Conservation (phyloP, 1,284 basidiomycete genomes). For the Malassezia pachydermatis region DNA sequence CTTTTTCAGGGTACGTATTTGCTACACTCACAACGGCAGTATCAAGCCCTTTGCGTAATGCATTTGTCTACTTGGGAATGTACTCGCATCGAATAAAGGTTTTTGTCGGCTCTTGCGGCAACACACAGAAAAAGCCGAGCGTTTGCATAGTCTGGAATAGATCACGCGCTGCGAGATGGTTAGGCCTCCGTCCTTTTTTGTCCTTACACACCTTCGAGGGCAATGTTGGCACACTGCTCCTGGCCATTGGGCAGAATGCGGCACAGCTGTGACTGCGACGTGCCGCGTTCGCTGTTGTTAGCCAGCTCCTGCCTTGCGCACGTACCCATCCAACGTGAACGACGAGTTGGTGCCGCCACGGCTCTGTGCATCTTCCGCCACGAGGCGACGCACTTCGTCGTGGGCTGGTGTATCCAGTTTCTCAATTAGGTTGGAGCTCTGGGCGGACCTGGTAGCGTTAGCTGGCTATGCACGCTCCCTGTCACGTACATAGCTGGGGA, state of each 20-base stretch:
- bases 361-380: conserved; percentile 11
- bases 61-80: conserved; percentile 13
- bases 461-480: no score
- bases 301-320: not conserved
- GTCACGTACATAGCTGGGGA: conserved; percentile 9
- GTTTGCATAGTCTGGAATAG: conserved; percentile 18
- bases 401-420: conserved; percentile 14
- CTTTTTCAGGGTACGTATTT: not conserved
- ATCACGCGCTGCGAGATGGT: conserved; percentile 7
- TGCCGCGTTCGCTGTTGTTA: conserved; percentile 10
- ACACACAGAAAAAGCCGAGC: conserved; percentile 18
- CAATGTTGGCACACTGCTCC: conserved; percentile 13
- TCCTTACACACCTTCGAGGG: conserved; percentile 3
- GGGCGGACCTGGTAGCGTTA: conserved; percentile 14
- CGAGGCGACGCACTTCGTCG: conserved; percentile 15
- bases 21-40: not conserved
- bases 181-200: not conserved
- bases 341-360: conserved; percentile 5
- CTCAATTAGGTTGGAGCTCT: conserved; percentile 13
- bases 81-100: conserved; percentile 17
- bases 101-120: conserved; percentile 18
- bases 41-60: conserved; percentile 19
- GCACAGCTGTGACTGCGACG: conserved; percentile 7
- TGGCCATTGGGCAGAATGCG: conserved; percentile 16
- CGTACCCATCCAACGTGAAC: conserved; percentile 16